These are phyloP conservation scores for Melampsora americana DNA, from an alignment of 1,284 basidiomycete species.

Conservation along the genomic window DNA sequence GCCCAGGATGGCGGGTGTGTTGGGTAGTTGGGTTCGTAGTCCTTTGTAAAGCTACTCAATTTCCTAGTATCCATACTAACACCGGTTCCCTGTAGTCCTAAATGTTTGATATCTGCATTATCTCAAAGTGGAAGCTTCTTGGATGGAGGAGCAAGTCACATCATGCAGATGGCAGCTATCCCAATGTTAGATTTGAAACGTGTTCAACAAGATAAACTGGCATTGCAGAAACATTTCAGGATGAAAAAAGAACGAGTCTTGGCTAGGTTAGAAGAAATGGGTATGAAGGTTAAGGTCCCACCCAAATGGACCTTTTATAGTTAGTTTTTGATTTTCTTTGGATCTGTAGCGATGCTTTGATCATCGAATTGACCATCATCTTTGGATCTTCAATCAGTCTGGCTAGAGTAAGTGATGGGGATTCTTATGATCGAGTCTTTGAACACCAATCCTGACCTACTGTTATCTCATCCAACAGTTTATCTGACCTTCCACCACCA, in stretches of 20 bases:
- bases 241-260: constrained; percentile 85
- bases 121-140: constrained; percentile 67
- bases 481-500: constrained; percentile 71
- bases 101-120: constrained; percentile 54
- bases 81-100: not conserved
- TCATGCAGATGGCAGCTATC: constrained; percentile 75
- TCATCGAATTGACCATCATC: constrained; percentile 38
- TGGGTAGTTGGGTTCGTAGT: constrained; percentile 71
- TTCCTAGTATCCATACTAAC: not conserved
- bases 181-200: constrained; percentile 70
- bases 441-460: constrained; percentile 57
- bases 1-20: constrained; percentile 88
- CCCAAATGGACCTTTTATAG: constrained; percentile 42
- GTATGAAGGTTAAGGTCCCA: constrained; percentile 64
- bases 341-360: not conserved
- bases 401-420: constrained; percentile 48
- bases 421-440: constrained; percentile 64
- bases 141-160: constrained; percentile 51
- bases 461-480: constrained; percentile 71
- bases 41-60: not conserved
- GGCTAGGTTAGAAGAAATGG: constrained; percentile 70
- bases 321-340: not conserved
- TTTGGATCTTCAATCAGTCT: constrained; percentile 9
- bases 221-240: constrained; percentile 81
- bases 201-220: constrained; percentile 67